Percentiles rank a stretch among this genome's conserved stretches.
Conservation (phyloP, 805 yeast species). For the Nematodospora valgi region DNA sequence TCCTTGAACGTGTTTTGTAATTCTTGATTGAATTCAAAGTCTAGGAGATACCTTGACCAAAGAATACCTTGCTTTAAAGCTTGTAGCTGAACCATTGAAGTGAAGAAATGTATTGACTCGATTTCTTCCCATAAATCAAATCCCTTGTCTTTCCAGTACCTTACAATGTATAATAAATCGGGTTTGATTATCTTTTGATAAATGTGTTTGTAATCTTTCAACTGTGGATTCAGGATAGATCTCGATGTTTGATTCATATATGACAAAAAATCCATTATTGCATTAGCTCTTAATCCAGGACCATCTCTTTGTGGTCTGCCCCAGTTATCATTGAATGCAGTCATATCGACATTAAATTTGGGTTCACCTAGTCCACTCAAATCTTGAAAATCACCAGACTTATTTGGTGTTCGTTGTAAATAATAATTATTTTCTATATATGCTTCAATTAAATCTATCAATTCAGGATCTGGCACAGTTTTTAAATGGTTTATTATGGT, state of each 20-base stretch:
- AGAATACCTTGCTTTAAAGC: constrained; percentile 46
- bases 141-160: constrained; percentile 61
- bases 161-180: constrained; percentile 63
- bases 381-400: constrained; percentile 54
- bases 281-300: constrained; percentile 75
- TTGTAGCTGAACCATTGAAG: constrained; percentile 68
- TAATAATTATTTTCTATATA: constrained; percentile 57
- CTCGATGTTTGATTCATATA: constrained; percentile 2
- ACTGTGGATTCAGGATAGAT: background rate
- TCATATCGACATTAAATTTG: constrained; percentile 67
- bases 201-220: constrained; percentile 29
- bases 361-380: constrained; percentile 83
- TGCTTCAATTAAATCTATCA: constrained; percentile 41
- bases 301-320: constrained; percentile 97
- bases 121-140: constrained; percentile 96
- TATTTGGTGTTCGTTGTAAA: constrained; percentile 66
- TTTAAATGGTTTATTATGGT: constrained; percentile 48
- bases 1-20: constrained; percentile 28
- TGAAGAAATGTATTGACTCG: constrained; percentile 72
- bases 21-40: constrained; percentile 21
- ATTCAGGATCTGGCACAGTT: constrained; percentile 4
- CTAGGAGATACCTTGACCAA: constrained; percentile 26
- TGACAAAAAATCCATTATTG: constrained; percentile 46
- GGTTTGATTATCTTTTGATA: constrained; percentile 56
- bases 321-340: constrained; percentile 67